A percentile compares a stretch with the other conserved stretches of the same genome.
These are phyloP conservation scores for Coemansia sp. DNA, from an alignment of 192 early-diverging fungal species.

Conservation along the genomic window DNA sequence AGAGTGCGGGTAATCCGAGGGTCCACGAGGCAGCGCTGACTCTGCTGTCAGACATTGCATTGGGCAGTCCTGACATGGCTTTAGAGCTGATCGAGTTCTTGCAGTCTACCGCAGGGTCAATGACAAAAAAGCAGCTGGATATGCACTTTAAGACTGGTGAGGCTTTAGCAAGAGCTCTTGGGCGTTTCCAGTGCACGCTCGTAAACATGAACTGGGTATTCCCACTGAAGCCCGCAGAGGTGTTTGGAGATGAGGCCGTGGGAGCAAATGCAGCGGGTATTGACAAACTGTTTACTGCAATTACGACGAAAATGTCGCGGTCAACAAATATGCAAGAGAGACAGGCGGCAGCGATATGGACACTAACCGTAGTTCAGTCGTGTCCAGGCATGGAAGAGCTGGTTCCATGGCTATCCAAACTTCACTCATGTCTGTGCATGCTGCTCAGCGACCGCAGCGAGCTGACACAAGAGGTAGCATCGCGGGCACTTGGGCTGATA, in stretches of 20 bases:
- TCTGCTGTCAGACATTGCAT: constrained; percentile 66
- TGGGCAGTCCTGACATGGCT: constrained; percentile 41
- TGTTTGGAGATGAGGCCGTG: constrained; percentile 20
- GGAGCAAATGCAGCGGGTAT: constrained; percentile 16
- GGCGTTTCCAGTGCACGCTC: constrained; percentile 37
- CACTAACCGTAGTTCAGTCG: constrained; percentile 31
- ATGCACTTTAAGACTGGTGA: constrained; percentile 85
- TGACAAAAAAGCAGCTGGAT: constrained; percentile 76
- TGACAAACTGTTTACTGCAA: constrained; percentile 13
- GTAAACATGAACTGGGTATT: constrained; percentile 30
- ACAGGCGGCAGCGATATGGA: constrained; percentile 45
- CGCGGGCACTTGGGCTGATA: constrained; percentile 34
- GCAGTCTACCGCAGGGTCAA: constrained; percentile 56
- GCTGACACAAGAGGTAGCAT: constrained; percentile 39
- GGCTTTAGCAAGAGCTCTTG: constrained; percentile 58
- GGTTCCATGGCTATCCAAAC: constrained; percentile 55
- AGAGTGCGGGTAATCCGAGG: constrained; percentile 70
- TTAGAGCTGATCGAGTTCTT: constrained; percentile 50
- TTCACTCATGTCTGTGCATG: constrained; percentile 77
- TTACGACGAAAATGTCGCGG: constrained; percentile 20
- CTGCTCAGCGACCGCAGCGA: constrained; percentile 82
- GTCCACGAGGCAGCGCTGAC: constrained; percentile 72
- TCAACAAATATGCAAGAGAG: constrained; percentile 38
- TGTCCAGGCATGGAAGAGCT: constrained; percentile 23
- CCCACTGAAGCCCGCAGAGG: constrained; percentile 19